Percentiles rank a stretch among this genome's conserved stretches.
These are phyloP conservation scores for Solanum appendiculatum DNA, from an alignment of 257 asterid species.

Conservation along the genomic window DNA sequence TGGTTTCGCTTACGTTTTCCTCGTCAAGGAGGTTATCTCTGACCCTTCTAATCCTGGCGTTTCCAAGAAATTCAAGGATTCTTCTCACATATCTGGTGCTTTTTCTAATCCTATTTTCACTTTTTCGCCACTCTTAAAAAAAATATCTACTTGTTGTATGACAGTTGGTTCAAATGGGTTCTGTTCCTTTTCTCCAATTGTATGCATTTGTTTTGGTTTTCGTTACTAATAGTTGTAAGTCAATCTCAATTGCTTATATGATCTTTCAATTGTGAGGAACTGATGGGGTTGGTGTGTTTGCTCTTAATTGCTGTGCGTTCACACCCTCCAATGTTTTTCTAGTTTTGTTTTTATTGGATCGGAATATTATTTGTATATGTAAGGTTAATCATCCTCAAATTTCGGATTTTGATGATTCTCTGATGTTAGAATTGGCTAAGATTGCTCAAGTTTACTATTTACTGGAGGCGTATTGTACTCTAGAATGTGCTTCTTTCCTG, in stretches of 20 bases:
- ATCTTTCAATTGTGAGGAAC: neutral
- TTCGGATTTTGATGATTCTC: neutral
- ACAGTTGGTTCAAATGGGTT: neutral
- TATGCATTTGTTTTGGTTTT: neutral
- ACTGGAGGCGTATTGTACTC: neutral
- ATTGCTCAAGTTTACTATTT: neutral
- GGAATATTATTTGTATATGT: neutral
- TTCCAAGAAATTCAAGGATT: conserved; percentile 64
- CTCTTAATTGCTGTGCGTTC: neutral
- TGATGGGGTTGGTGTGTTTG: neutral
- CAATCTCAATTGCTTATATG: neutral
- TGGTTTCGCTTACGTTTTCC: conserved; percentile 89
- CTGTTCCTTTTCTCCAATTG: neutral
- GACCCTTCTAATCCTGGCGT: conserved; percentile 66
- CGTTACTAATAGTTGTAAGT: neutral
- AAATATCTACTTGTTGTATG: no score
- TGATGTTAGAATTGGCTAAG: neutral
- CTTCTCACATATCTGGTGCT: conserved; percentile 76
- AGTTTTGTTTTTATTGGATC: neutral
- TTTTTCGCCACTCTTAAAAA: no score
- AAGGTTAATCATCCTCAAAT: neutral
- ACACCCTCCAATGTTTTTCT: neutral
- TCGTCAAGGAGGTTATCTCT: conserved; percentile 72
- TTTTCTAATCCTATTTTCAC: neutral
- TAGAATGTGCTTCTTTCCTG: neutral